phyloP scores from a whole-genome alignment of 164 flowering plant species.

The Paratinospora sagittata region DNA sequence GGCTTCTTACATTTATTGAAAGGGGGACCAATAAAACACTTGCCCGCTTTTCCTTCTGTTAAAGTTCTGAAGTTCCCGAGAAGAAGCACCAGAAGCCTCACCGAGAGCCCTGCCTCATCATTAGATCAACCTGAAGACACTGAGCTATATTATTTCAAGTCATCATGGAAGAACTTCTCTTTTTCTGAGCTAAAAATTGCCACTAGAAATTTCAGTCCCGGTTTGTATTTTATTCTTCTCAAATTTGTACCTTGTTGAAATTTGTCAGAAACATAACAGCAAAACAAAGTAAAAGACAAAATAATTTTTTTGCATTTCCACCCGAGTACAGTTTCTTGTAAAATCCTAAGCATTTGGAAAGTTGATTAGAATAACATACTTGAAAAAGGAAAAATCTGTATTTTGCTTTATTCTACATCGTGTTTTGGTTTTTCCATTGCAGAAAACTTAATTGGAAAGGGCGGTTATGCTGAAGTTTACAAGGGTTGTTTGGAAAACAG shows the following conservation, averaged over 20 bases:
- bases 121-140: slow-evolving; percentile 26
- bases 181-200: slow-evolving; percentile 62
- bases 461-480: slow-evolving; percentile 93
- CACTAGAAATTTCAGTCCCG: slow-evolving; percentile 63
- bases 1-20: slow-evolving; percentile 43
- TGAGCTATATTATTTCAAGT: slow-evolving; percentile 39
- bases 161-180: slow-evolving; percentile 58
- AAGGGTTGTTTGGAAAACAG: slow-evolving; percentile 68
- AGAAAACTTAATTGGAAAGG: slow-evolving; percentile 86
- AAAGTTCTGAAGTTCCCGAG: slow-evolving; percentile 37
- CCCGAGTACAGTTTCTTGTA: not conserved
- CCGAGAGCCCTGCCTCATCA: slow-evolving; percentile 24
- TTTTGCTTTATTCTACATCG: slow-evolving; percentile 1
- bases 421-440: not conserved
- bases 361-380: not conserved
- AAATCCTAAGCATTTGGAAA: not conserved
- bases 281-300: slow-evolving; percentile 5
- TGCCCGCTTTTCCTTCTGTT: slow-evolving; percentile 38
- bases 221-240: slow-evolving; percentile 26
- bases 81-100: slow-evolving; percentile 33
- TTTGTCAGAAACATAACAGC: not conserved
- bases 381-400: not conserved
- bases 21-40: slow-evolving; percentile 35
- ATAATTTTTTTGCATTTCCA: not conserved
- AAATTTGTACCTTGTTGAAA: slow-evolving; percentile 25